phyloP scores from a whole-genome alignment of 306 rosid genomes.

The Prunus dulcis region DNA sequence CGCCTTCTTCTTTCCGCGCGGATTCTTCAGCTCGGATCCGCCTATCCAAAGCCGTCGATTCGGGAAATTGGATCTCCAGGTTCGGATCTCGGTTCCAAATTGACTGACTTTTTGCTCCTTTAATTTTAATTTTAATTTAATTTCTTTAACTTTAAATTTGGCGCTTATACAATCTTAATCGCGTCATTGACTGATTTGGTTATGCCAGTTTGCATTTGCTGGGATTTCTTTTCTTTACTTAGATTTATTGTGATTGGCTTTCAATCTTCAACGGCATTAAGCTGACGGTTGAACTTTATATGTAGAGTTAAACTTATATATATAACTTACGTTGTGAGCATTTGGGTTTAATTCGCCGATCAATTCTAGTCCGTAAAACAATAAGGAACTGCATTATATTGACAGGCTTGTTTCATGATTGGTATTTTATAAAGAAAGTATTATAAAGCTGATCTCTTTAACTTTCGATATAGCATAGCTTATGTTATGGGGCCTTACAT shows the following conservation, averaged over 20 bases:
- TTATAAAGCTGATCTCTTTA: too few species aligned
- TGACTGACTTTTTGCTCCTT: neutral
- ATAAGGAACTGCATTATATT: neutral
- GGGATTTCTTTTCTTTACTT: neutral
- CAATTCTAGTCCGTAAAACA: neutral
- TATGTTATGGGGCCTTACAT: neutral
- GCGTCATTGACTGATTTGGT: neutral
- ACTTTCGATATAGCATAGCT: neutral
- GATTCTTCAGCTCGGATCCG: constrained; percentile 40
- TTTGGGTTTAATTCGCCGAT: neutral
- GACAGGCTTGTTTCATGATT: neutral
- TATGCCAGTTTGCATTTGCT: neutral
- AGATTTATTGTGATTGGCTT: neutral
- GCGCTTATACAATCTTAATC: neutral
- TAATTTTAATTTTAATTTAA: neutral
- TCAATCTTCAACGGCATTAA: neutral
- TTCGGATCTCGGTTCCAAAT: constrained; percentile 20
- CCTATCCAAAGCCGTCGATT: constrained; percentile 33
- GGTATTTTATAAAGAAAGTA: neutral
- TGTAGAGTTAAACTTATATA: neutral
- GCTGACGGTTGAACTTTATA: neutral
- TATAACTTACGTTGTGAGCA: neutral
- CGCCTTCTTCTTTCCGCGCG: constrained; percentile 55
- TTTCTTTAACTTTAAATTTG: neutral
- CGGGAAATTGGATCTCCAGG: constrained; percentile 47